Conservation (phyloP, 2,329 filamentous ascomycete species). For the Fusarium sp. region DNA sequence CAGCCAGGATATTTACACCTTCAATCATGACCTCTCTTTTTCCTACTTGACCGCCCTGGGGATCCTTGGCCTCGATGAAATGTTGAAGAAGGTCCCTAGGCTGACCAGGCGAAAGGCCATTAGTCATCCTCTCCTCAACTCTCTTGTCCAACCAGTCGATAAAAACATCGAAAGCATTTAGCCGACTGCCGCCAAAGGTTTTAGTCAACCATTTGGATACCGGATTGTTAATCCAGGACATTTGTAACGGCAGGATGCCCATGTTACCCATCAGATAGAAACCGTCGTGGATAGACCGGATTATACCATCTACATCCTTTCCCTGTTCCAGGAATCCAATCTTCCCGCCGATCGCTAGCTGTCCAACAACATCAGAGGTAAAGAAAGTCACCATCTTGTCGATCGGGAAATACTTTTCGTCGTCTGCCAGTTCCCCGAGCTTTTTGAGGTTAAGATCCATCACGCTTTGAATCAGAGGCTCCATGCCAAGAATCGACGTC, state of each 20-base stretch:
- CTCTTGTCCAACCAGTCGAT: constrained; percentile 16
- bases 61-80: constrained; percentile 27
- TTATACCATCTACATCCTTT: constrained; percentile 23
- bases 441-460: constrained; percentile 23
- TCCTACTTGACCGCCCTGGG: not conserved
- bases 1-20: constrained; percentile 26
- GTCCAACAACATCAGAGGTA: constrained; percentile 22
- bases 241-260: constrained; percentile 23
- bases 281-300: constrained; percentile 29
- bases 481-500: constrained; percentile 27
- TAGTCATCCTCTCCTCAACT: constrained; percentile 17
- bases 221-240: constrained; percentile 30
- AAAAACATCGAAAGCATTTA: constrained; percentile 28
- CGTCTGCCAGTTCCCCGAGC: constrained; percentile 7
- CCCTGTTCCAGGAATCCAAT: constrained; percentile 27
- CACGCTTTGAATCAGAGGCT: constrained; percentile 17
- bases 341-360: constrained; percentile 22
- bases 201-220: constrained; percentile 8
- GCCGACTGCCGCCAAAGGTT: constrained; percentile 3
- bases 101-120: constrained; percentile 1
- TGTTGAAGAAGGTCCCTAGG: constrained; percentile 23
- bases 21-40: constrained; percentile 31
- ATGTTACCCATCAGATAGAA: constrained; percentile 36
- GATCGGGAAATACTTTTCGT: not conserved
- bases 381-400: constrained; percentile 28